These are phyloP conservation scores for Solanum tacnaense DNA, from an alignment of 257 asterid species.

Conservation along the genomic window DNA sequence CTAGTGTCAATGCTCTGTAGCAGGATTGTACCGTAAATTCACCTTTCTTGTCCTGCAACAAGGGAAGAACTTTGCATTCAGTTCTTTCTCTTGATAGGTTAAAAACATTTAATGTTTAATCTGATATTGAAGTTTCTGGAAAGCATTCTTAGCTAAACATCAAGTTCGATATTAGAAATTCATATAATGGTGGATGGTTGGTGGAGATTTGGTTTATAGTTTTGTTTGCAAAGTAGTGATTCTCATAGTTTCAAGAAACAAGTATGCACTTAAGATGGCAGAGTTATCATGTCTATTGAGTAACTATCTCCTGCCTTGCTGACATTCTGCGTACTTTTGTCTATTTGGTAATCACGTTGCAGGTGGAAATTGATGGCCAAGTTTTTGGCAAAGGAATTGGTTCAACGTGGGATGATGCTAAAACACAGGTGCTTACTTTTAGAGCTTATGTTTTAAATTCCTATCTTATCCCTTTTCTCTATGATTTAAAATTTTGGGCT, in stretches of 20 bases:
- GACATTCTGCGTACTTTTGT: not conserved
- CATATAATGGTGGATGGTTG: not conserved
- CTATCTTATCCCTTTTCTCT: not conserved
- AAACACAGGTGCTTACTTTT: slow-evolving; percentile 48
- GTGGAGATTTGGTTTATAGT: not conserved
- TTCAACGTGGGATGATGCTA: slow-evolving; percentile 88
- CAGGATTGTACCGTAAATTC: not conserved
- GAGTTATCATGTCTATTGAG: not conserved
- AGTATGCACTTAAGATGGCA: not conserved
- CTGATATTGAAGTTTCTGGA: not conserved
- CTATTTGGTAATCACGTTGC: slow-evolving; percentile 9
- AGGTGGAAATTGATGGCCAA: slow-evolving; percentile 91
- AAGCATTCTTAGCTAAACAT: not conserved
- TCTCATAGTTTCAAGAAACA: not conserved
- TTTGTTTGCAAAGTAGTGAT: not conserved
- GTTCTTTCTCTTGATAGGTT: not conserved
- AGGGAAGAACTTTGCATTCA: not conserved
- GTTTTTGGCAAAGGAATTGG: slow-evolving; percentile 85
- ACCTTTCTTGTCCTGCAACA: not conserved
- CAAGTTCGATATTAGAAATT: not conserved
- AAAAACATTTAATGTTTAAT: not conserved
- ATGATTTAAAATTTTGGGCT: not conserved
- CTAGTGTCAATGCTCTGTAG: not conserved
- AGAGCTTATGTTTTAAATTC: not conserved
- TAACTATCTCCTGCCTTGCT: not conserved